phyloP scores from a whole-genome alignment of 2,329 filamentous ascomycete species.

The Verticillium isaacii region DNA sequence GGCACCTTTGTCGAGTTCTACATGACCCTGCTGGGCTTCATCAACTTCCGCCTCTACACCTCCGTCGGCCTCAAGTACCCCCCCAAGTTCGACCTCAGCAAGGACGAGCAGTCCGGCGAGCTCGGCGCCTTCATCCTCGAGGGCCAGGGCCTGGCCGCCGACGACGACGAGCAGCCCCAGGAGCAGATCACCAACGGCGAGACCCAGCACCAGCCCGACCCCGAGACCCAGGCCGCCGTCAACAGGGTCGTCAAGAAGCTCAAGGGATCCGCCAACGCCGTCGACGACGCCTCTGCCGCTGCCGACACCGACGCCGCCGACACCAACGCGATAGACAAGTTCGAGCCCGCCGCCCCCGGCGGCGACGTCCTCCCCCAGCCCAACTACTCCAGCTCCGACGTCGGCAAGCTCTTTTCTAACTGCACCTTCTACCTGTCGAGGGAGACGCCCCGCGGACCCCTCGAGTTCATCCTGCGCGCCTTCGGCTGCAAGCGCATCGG shows the following conservation, averaged over 20 bases:
- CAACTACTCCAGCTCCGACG: constrained; percentile 57
- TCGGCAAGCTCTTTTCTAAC: constrained; percentile 75
- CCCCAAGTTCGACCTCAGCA: constrained; percentile 82
- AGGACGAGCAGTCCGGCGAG: constrained; percentile 86
- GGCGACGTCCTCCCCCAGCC: constrained; percentile 87
- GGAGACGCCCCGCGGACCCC: constrained; percentile 82
- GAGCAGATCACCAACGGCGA: constrained; percentile 48
- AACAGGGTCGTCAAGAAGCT: constrained; percentile 66
- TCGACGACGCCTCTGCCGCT: constrained; percentile 35
- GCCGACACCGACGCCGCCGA: constrained; percentile 33
- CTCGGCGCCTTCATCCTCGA: constrained; percentile 88
- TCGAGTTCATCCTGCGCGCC: constrained; percentile 88
- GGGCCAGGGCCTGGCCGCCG: constrained; percentile 57
- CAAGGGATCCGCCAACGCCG: constrained; percentile 46
- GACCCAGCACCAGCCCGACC: constrained; percentile 50
- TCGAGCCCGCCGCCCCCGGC: constrained; percentile 76
- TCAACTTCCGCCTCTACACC: constrained; percentile 94
- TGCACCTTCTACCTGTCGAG: constrained; percentile 91
- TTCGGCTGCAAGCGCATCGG: constrained; percentile 96
- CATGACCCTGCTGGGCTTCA: constrained; percentile 89
- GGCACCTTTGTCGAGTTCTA: constrained; percentile 99
- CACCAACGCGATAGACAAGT: constrained; percentile 77
- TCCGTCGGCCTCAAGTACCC: constrained; percentile 90
- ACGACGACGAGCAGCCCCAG: constrained; percentile 43
- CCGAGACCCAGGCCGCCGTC: constrained; percentile 60